Conservation (phyloP, 176 grass and related monocot genomes). For the Paspalum notatum region DNA sequence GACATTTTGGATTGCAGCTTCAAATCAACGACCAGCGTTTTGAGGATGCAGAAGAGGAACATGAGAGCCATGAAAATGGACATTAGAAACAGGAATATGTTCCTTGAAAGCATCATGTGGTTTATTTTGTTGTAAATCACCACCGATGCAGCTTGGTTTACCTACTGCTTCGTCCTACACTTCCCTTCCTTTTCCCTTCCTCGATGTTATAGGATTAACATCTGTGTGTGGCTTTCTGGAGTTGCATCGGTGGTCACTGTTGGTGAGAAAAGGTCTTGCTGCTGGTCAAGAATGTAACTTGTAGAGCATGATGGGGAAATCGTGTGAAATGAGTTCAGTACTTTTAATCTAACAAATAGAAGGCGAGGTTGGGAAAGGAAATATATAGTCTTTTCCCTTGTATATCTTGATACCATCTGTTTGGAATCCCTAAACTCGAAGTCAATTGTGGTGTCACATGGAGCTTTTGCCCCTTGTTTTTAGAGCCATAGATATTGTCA, state of each 20-base stretch:
- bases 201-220: slow-evolving; percentile 40
- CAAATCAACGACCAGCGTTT: slow-evolving; percentile 80
- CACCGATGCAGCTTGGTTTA: slow-evolving; percentile 46
- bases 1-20: slow-evolving; percentile 55
- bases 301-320: slow-evolving; percentile 48
- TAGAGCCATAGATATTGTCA: not conserved
- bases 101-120: slow-evolving; percentile 26
- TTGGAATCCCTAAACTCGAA: not conserved
- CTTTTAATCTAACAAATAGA: slow-evolving; percentile 57
- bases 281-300: slow-evolving; percentile 97
- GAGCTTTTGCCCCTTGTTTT: not conserved
- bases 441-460: not conserved
- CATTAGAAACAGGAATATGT: slow-evolving; percentile 43
- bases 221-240: slow-evolving; percentile 34
- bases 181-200: not conserved
- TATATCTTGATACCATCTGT: slow-evolving; percentile 23
- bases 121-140: slow-evolving; percentile 43
- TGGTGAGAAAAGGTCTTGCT: slow-evolving; percentile 91
- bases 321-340: slow-evolving; percentile 36
- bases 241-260: slow-evolving; percentile 51
- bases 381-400: slow-evolving; percentile 30
- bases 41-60: slow-evolving; percentile 89
- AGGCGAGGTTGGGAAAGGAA: not conserved
- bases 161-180: slow-evolving; percentile 29
- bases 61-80: slow-evolving; percentile 50